These are phyloP conservation scores for Orbilia blumenaviensis DNA, from an alignment of 2,329 filamentous ascomycete genomes.

Conservation along the genomic window DNA sequence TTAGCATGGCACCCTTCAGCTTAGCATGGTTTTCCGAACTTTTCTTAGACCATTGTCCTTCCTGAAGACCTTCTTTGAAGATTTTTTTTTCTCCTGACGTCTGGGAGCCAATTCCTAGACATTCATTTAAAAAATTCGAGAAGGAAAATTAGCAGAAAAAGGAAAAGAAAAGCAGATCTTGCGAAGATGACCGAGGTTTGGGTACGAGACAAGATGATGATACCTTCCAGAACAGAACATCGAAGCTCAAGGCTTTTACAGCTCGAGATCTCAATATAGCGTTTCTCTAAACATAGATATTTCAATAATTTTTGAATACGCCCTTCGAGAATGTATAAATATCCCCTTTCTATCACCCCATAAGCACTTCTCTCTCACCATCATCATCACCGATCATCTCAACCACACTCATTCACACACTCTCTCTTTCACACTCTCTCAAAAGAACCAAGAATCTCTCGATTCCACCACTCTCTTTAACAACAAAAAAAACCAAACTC, in stretches of 20 bases:
- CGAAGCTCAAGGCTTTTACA: not conserved
- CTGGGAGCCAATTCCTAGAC: too few species aligned
- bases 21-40: too few species aligned
- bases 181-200: too few species aligned
- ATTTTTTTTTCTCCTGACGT: too few species aligned
- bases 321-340: conserved; percentile 5
- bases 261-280: too few species aligned
- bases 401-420: not conserved
- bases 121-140: too few species aligned
- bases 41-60: too few species aligned
- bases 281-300: too few species aligned
- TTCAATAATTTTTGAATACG: not conserved
- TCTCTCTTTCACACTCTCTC: not conserved
- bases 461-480: conserved; percentile 5
- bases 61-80: too few species aligned
- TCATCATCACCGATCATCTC: conserved; percentile 16
- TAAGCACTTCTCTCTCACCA: not conserved
- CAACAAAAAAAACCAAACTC: not conserved
- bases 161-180: too few species aligned
- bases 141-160: too few species aligned
- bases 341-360: not conserved
- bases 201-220: not conserved
- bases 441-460: conserved; percentile 2
- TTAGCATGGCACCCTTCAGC: too few species aligned
- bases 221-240: not conserved